Evolutionary conservation across 2,329 filamentous ascomycete genomes (phyloP).

Genomic region (Trematosphaeria pertusa): DNA sequence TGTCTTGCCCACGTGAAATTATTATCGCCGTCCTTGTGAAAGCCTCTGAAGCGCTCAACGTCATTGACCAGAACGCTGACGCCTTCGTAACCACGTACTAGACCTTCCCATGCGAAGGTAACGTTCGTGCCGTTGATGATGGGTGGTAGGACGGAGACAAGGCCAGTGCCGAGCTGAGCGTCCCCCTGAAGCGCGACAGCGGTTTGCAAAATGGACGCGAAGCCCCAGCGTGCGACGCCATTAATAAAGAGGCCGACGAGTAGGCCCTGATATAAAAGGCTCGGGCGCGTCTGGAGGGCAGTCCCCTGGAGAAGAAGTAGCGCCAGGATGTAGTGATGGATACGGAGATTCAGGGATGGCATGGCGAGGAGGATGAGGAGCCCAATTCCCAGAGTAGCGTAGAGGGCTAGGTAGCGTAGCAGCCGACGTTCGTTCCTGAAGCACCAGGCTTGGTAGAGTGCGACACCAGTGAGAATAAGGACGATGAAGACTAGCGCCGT

Average conservation of each 20-base stretch:
- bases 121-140: constrained; percentile 54
- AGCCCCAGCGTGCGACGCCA: constrained; percentile 91
- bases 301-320: constrained; percentile 91
- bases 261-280: constrained; percentile 87
- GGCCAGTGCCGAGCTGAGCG: constrained; percentile 59
- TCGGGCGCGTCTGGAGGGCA: constrained; percentile 82
- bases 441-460: constrained; percentile 42
- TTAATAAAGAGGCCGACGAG: constrained; percentile 92
- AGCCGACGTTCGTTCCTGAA: constrained; percentile 56
- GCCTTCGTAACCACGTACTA: constrained; percentile 67
- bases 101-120: constrained; percentile 53
- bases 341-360: constrained; percentile 84
- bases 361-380: constrained; percentile 77
- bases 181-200: constrained; percentile 69
- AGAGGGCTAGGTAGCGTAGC: constrained; percentile 77
- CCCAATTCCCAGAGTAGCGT: constrained; percentile 78
- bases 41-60: constrained; percentile 79
- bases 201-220: constrained; percentile 86
- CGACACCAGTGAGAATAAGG: constrained; percentile 32
- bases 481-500: constrained; percentile 43
- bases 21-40: constrained; percentile 61
- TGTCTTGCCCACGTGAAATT: constrained; percentile 67
- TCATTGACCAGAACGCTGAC: constrained; percentile 85
- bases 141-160: constrained; percentile 56
- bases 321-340: constrained; percentile 89